phyloP scores from a whole-genome alignment of 2,329 filamentous ascomycete species.

The Verticillium klebahnii region DNA sequence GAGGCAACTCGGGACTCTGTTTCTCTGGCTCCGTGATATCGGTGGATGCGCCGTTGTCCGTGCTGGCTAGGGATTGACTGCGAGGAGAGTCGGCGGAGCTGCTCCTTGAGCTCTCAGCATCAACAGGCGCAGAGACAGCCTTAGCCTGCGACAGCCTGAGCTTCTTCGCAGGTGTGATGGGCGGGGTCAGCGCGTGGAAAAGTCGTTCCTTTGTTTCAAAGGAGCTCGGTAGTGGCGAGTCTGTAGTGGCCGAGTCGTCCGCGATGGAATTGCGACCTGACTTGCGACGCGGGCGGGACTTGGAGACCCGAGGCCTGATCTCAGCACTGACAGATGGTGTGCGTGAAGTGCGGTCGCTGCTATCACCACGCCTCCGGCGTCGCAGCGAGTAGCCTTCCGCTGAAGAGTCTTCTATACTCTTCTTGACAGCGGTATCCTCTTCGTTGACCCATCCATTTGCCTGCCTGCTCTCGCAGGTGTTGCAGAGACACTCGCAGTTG shows the following conservation, averaged over 20 bases:
- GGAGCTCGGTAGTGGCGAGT: slow-evolving; percentile 8
- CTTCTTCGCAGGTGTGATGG: slow-evolving; percentile 50
- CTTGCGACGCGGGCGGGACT: slow-evolving; percentile 22
- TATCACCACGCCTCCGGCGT: slow-evolving; percentile 46
- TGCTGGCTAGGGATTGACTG: slow-evolving; percentile 25
- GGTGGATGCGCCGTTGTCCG: slow-evolving; percentile 26
- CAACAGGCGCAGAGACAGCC: slow-evolving; percentile 20
- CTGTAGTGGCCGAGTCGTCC: neutral
- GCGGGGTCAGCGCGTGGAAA: slow-evolving; percentile 44
- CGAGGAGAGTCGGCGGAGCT: slow-evolving; percentile 29
- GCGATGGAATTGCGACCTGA: neutral
- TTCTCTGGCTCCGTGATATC: slow-evolving; percentile 48
- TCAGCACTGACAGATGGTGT: slow-evolving; percentile 52
- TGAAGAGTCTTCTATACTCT: slow-evolving; percentile 49
- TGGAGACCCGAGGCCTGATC: slow-evolving; percentile 46
- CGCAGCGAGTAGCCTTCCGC: slow-evolving; percentile 52
- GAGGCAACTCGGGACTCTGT: slow-evolving; percentile 33
- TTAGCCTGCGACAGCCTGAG: slow-evolving; percentile 32
- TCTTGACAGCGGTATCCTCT: slow-evolving; percentile 40
- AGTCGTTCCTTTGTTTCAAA: slow-evolving; percentile 29
- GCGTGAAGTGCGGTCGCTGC: slow-evolving; percentile 44
- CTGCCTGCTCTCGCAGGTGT: slow-evolving; percentile 71
- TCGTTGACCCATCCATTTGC: slow-evolving; percentile 77
- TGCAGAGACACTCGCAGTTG: slow-evolving; percentile 92
- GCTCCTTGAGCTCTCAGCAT: slow-evolving; percentile 27